These are phyloP conservation scores for Gossypium anomalum DNA, from an alignment of 345 rosid genomes.

Conservation along the genomic window DNA sequence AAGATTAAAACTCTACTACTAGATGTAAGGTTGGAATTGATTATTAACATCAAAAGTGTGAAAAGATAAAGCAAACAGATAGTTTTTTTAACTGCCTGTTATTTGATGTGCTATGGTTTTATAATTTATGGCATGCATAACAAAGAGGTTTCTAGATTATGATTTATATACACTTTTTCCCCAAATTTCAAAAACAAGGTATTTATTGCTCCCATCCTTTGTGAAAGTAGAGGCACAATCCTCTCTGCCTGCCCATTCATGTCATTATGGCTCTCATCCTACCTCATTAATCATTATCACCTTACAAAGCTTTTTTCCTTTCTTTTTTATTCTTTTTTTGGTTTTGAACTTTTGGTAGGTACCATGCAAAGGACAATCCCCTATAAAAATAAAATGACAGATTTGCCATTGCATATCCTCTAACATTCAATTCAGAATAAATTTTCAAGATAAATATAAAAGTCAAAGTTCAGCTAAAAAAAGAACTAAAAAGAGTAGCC, in stretches of 20 bases:
- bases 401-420: conserved; percentile 22
- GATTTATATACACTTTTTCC: conserved; percentile 3
- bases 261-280: conserved; percentile 31
- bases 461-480: conserved; percentile 15
- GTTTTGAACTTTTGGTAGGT: neutral
- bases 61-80: neutral
- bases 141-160: conserved; percentile 1
- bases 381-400: conserved; percentile 18
- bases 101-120: conserved; percentile 8
- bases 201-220: conserved; percentile 28
- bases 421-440: conserved; percentile 14
- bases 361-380: neutral
- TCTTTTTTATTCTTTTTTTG: neutral
- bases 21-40: conserved; percentile 7
- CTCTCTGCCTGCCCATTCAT: conserved; percentile 23
- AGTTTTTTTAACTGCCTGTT: conserved; percentile 5
- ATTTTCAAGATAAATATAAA: neutral
- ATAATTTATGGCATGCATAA: conserved; percentile 5
- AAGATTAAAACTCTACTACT: neutral
- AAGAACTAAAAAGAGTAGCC: conserved; percentile 14
- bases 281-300: conserved; percentile 22
- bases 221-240: conserved; percentile 30
- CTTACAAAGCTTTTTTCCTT: conserved; percentile 12
- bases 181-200: conserved; percentile 16
- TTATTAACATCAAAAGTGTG: conserved; percentile 13